Base-by-base conservation (phyloP, 176 grass and related monocot species). In the Miscanthus lutarioriparius region DNA sequence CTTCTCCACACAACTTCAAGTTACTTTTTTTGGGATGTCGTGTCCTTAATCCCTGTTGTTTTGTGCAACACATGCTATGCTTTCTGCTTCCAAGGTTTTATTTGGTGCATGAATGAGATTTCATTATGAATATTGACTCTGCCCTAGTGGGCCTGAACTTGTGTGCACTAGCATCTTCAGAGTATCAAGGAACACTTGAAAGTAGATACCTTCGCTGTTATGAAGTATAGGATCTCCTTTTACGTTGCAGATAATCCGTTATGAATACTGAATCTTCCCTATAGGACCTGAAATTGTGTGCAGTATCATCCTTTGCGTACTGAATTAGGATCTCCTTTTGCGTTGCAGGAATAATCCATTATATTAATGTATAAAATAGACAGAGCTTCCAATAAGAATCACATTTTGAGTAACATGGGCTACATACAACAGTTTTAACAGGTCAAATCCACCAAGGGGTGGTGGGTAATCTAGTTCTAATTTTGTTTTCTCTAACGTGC, bases 11-110 rank as follows among this genome's bases (percentile, higher is more conserved):
- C 27, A 26, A 27, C 62, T 86, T 62, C 14, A 82, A 54, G 58
- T 77, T 89, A 72, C 25, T 26, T 19, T 72, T 72, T 72, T 78
- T 62, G 64, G 51, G 23, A 64, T 65, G 71, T 70, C 17, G 12
- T 20, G 14, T 72, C 49, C 40, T 70, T 51, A 76, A 1, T 81
- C 64, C 69, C 25, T 28, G 35, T 76, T 71, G 23, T 78, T 71
- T 53, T 22, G 30, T 65, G 78, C 75, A 27, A 36, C 67, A 33
- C 28, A 62, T 63, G 13, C 47, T 59, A 17, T 81, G 28, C 2
- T 76, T 78, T 25, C 44, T 67, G 30, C 19, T 84, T 67, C 32
- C 32, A 76, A 65, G 45, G 41, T 75, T 84, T 54, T 65, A 16
- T 74, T 75, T 49, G 43, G 22, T 70, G 45, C 32, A 1, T 68